Conservation (phyloP, 208 protist genomes). For the Crithidia thermophila region DNA sequence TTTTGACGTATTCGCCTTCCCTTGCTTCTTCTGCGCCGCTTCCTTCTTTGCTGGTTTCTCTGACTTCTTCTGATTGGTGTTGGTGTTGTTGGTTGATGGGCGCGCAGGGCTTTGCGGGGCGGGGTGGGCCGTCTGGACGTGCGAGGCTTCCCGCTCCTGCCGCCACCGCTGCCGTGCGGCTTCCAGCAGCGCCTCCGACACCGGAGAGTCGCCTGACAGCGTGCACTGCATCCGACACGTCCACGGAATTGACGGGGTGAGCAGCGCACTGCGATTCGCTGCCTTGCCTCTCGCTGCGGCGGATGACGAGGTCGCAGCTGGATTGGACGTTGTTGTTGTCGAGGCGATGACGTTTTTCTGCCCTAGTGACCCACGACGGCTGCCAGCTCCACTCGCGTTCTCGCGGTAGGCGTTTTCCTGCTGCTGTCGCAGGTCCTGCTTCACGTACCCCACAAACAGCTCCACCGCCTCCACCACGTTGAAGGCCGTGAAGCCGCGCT, state of each 20-base stretch:
- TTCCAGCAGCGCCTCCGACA: neutral
- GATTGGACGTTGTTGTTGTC: too few relatives aligned
- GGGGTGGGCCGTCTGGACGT: neutral
- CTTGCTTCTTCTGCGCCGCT: neutral
- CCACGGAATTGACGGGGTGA: conserved; percentile 2
- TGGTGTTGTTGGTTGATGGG: too few relatives aligned
- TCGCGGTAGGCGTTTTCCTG: neutral
- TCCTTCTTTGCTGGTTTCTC: too few relatives aligned
- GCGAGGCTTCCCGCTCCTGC: conserved; percentile 11
- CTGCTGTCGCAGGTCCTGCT: conserved; percentile 9
- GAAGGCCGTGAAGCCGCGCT: neutral
- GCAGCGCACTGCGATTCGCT: too few relatives aligned
- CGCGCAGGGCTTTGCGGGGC: neutral
- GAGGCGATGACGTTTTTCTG: too few relatives aligned
- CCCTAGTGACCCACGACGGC: neutral
- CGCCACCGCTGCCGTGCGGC: conserved; percentile 1
- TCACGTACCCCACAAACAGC: conserved; percentile 16
- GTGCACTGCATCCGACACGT: conserved; percentile 14
- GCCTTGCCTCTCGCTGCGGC: neutral
- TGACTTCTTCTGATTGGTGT: too few relatives aligned
- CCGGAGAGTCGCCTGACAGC: neutral
- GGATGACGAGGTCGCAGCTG: too few relatives aligned
- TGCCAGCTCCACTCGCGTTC: neutral
- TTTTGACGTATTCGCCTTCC: neutral
- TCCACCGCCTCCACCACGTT: conserved; percentile 9